phyloP scores from a whole-genome alignment of 169 alveolate genomes.

The Babesia bovis region DNA sequence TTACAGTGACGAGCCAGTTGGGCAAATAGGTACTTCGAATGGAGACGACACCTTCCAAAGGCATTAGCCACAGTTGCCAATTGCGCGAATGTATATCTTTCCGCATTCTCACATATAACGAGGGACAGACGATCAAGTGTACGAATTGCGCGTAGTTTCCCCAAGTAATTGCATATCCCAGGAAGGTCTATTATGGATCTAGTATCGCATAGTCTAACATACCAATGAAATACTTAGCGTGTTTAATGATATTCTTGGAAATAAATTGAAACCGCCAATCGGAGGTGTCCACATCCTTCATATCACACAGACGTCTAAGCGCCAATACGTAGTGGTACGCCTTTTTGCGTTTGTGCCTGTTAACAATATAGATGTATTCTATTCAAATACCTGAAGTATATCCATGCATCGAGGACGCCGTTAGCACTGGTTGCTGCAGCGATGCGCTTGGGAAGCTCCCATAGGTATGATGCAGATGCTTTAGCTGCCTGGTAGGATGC shows the following conservation, averaged over 20 bases:
- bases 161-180: constrained; percentile 74
- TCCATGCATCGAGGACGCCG: constrained; percentile 79
- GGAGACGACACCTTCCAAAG: constrained; percentile 70
- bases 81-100: constrained; percentile 73
- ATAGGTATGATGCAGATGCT: constrained; percentile 69
- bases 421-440: constrained; percentile 81
- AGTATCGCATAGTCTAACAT: neutral
- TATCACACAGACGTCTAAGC: constrained; percentile 74
- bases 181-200: constrained; percentile 65
- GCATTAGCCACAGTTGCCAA: constrained; percentile 68
- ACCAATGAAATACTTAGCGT: constrained; percentile 72
- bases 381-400: constrained; percentile 56
- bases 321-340: constrained; percentile 75
- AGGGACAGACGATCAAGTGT: constrained; percentile 71
- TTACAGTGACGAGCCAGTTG: constrained; percentile 44
- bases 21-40: constrained; percentile 73
- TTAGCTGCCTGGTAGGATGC: constrained; percentile 77
- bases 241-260: constrained; percentile 61
- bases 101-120: constrained; percentile 60
- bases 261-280: constrained; percentile 80
- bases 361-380: no score
- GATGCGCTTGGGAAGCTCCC: constrained; percentile 76
- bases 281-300: constrained; percentile 76
- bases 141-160: constrained; percentile 72
- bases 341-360: constrained; percentile 71